Percentiles rank a stretch among this genome's conserved stretches.
Conservation (phyloP, 2,329 filamentous ascomycete genomes). For the Fusarium humuli region DNA sequence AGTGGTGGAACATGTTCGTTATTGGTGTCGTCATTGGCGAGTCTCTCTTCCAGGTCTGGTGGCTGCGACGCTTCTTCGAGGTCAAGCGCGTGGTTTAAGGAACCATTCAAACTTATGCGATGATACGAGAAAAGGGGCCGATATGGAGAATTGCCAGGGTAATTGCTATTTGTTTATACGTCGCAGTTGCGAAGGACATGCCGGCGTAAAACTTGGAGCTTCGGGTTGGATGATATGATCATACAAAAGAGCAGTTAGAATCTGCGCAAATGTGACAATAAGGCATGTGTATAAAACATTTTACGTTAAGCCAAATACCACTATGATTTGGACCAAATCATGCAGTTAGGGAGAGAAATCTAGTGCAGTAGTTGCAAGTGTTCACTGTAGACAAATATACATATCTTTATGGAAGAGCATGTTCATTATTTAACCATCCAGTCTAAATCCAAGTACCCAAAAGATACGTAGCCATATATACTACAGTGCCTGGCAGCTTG, state of each 20-base stretch:
- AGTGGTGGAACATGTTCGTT: conserved; percentile 99
- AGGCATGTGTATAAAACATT: conserved; percentile 36
- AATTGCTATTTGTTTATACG: conserved; percentile 34
- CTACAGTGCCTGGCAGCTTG: conserved; percentile 28
- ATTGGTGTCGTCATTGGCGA: conserved; percentile 88
- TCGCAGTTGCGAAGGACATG: conserved; percentile 26
- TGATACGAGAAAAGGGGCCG: conserved; percentile 10
- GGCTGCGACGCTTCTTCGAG: conserved; percentile 98
- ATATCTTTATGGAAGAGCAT: background rate
- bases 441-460: conserved; percentile 24
- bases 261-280: conserved; percentile 39
- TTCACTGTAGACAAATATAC: background rate
- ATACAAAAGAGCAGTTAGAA: conserved; percentile 28
- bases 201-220: conserved; percentile 41
- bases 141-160: conserved; percentile 1
- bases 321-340: background rate
- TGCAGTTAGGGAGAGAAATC: no score
- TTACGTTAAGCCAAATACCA: conserved; percentile 22
- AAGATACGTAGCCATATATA: conserved; percentile 6
- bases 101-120: background rate
- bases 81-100: conserved; percentile 74
- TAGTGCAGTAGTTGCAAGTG: background rate
- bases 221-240: conserved; percentile 33
- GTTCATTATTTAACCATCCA: conserved; percentile 17
- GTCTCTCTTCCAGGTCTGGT: conserved; percentile 99